Base-by-base conservation (phyloP, 768 basidiomycete species). In the Udeniomyces megalosporus region DNA sequence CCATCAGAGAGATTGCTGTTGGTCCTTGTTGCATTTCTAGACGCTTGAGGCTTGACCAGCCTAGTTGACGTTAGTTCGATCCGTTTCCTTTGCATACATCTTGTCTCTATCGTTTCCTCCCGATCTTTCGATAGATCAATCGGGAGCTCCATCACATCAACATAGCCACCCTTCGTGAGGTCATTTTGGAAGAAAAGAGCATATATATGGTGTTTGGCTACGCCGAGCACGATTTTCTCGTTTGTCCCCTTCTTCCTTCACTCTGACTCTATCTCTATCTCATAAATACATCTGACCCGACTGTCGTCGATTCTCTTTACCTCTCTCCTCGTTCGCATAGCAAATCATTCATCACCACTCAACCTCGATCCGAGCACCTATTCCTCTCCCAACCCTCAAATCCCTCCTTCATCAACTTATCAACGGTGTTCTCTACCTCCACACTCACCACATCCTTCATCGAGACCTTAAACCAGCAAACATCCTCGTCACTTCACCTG, bases 191-290 rank as follows among this genome's bases (percentile, higher is more conserved):
- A 71, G 95, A 97, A 67, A 96, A 96, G 73, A 90, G 89, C 1
- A 97, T 99, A 66, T 95, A 91, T 73, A 96, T 99, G 89, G 91
- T 97, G 15, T 97, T 99, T 67, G 93, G 97, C 68, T 99, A 95
- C 69, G 93, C 93, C 6, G 95, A 97, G 70, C 95, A 99, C 70
- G 95, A 99, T 74, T 96, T 97, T 71, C 79, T 97, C 52, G 92
- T 90, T 65, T 63, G 87, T 75, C 15, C 28, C 65, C n/a, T 2
- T 17, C 55, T n/a, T 44, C 35, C 53, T 3, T 48, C 44, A 15
- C 11, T 26, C 47, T 42, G 42, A 50, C 6, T 46, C n/a, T 12
- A 35, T 49, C 12, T 29, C 45, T 57, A 32, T 20, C 28, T 22
- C 26, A 24, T 55, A 1, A 20, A 44, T 24, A 4, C n/a, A 34